Conservation (phyloP, 2,329 filamentous ascomycete genomes). For the Arthrobotrys musiformis region DNA sequence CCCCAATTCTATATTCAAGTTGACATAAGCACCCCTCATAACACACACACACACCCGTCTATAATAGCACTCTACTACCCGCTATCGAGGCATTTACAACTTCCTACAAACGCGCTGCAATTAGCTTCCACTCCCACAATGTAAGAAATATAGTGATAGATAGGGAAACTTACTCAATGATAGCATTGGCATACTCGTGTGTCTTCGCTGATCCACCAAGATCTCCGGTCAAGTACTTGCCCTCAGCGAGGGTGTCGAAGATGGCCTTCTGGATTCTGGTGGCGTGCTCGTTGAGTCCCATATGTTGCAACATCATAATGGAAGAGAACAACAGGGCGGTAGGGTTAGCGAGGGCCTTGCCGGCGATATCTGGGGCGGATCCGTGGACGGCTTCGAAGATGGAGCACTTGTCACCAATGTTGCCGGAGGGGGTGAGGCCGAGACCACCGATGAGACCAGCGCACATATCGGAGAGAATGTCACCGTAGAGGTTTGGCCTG, state of each 20-base stretch:
- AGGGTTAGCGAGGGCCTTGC: constrained; percentile 95
- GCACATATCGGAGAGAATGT: constrained; percentile 99
- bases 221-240: constrained; percentile 95
- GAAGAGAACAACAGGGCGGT: constrained; percentile 93
- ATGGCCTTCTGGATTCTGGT: constrained; percentile 90
- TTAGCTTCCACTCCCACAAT: neutral
- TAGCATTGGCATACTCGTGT: constrained; percentile 89
- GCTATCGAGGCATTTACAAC: constrained; percentile 17
- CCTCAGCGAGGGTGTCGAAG: constrained; percentile 93
- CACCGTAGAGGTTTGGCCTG: constrained; percentile 96
- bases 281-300: constrained; percentile 88
- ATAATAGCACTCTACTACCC: neutral
- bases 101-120: constrained; percentile 17
- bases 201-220: constrained; percentile 97
- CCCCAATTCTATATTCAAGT: constrained; percentile 38
- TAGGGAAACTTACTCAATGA: constrained; percentile 71
- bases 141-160: neutral
- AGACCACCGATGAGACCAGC: constrained; percentile 97
- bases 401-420: constrained; percentile 98
- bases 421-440: constrained; percentile 94
- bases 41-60: neutral
- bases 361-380: constrained; percentile 94
- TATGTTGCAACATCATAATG: constrained; percentile 99
- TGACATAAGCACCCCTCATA: constrained; percentile 15
- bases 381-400: constrained; percentile 99